A percentile compares a stretch with the other conserved stretches of the same genome.
phyloP scores from a whole-genome alignment of 202 grass and related monocot species.

The Schoenoplectus triqueter region DNA sequence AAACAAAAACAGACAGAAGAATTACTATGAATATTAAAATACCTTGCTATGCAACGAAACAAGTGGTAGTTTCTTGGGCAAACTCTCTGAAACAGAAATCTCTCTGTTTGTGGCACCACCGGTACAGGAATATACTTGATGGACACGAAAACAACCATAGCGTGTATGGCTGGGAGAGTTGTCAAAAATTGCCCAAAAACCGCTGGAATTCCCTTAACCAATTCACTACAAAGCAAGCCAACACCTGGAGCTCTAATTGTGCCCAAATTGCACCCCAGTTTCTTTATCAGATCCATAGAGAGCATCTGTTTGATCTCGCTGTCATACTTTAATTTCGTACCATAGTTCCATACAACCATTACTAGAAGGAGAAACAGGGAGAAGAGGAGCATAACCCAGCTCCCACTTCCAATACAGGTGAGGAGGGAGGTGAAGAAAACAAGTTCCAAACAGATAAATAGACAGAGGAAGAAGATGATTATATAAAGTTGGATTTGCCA shows the following conservation, averaged over 20 bases:
- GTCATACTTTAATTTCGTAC: constrained; percentile 79
- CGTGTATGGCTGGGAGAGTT: constrained; percentile 78
- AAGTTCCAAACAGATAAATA: constrained; percentile 64
- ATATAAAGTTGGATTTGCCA: constrained; percentile 65
- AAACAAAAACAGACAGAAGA: background rate
- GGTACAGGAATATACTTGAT: constrained; percentile 83
- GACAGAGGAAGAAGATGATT: constrained; percentile 56
- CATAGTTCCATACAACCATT: constrained; percentile 92
- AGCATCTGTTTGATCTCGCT: constrained; percentile 80
- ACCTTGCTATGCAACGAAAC: constrained; percentile 85
- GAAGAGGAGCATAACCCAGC: constrained; percentile 71
- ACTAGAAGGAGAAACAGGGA: constrained; percentile 58
- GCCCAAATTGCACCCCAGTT: constrained; percentile 79
- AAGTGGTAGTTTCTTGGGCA: constrained; percentile 79
- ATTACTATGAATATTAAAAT: constrained; percentile 5
- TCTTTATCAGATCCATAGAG: constrained; percentile 71
- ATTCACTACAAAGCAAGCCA: constrained; percentile 70
- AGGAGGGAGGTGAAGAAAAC: constrained; percentile 73
- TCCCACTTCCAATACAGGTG: constrained; percentile 75
- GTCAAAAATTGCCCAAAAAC: constrained; percentile 90
- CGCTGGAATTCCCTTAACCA: constrained; percentile 86
- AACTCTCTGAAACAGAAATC: constrained; percentile 87
- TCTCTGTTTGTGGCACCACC: constrained; percentile 71
- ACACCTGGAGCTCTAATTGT: constrained; percentile 83
- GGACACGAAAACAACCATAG: constrained; percentile 80